Base-by-base conservation (phyloP, 139 green algal genomes). In the Zygnema circumcarinatum region DNA sequence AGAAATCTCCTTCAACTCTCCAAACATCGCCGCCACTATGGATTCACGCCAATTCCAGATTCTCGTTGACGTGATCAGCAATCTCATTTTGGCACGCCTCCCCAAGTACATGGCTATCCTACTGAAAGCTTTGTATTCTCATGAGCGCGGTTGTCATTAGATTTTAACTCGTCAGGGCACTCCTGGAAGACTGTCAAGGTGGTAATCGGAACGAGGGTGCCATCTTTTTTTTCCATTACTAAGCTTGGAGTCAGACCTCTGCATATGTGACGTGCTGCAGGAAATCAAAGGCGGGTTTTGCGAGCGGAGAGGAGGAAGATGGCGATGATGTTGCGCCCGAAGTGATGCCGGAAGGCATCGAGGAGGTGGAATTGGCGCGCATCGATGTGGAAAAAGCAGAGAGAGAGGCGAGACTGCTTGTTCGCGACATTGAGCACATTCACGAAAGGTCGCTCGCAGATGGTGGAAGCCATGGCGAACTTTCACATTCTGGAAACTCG, bases 1-100 rank as follows among this genome's bases (percentile, higher is more conserved):
- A 40, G 74, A 90, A 47, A 83, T 92, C 11, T 79, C 69, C 20
- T 75, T 92, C 40, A 83, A 39, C 35, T 82, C 86, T 53, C 89
- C 89, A 16, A 76, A 88, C 38, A 91, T 92, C 39, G 54, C 53
- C 1, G 89, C 89, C 31, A 76, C 68, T 11, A 91, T 92, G 85
- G 79, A 78, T 1, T 90, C 85, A 1, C 20, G 47, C 20, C 89
- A 92, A 53, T 90, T 89, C 41, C 54, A 68, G 42, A 87, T 86
- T n/a, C 54, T 92, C 1, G 42, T 90, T 20, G 89, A 92, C 56
- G 73, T 92, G 56, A 91, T 92, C 76, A 83, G 29, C 56, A 86
- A 79, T 31, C 52, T 92, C 31, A 74, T 90, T 31, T 83, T 92
- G 41, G 86, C 89, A 21, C 85, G 39, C 39, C 32, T 85, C 25